Base-by-base conservation (phyloP, 345 rosid genomes). In the Erodium maritimum region DNA sequence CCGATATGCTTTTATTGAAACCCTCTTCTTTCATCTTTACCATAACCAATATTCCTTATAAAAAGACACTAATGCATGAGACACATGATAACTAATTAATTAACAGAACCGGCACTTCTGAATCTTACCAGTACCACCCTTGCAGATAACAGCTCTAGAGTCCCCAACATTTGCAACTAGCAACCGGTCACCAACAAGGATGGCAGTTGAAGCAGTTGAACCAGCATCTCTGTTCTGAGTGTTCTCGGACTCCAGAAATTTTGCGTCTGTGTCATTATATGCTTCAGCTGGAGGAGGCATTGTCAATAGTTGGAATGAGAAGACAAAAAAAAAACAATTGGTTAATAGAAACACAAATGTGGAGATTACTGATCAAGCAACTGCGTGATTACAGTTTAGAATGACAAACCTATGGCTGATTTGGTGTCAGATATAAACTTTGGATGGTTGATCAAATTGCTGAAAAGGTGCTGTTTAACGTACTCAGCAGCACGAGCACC, bases 161-260 rank as follows among this genome's bases (percentile, higher is more conserved):
- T 79, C 88, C 21, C 88, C 88, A 65, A 82, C 88, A 70, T 82
- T 82, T 19, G 85, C 88, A 71, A 77, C 85, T 62, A 80, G 69
- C 19, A 79, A 62, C 50, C 76, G 69, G 42, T 72, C 72, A 53
- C 85, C 81, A 33, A 80, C 59, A 6, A 82, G 74, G 13, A 79
- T 64, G 50, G 75, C 84, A 63, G 82, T 75, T 45, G 85, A 75
- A 12, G 82, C 85, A 66, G 84, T 80, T 56, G 85, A 79, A 5
- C 82, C 88, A 51, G 82, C 76, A 71, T 80, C 81, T 55, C 70
- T 74, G 53, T 75, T 66, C 58, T 70, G 69, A 53, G 61, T 75
- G 24, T 62, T 73, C 23, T 70, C 77, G 24, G 72, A 77, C 61
- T 68, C 67, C 25, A 73, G 59, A 61, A 73, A 67, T 21, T 70